Conservation (phyloP, 2,329 filamentous ascomycete genomes). For the Coniochaeta sp. region DNA sequence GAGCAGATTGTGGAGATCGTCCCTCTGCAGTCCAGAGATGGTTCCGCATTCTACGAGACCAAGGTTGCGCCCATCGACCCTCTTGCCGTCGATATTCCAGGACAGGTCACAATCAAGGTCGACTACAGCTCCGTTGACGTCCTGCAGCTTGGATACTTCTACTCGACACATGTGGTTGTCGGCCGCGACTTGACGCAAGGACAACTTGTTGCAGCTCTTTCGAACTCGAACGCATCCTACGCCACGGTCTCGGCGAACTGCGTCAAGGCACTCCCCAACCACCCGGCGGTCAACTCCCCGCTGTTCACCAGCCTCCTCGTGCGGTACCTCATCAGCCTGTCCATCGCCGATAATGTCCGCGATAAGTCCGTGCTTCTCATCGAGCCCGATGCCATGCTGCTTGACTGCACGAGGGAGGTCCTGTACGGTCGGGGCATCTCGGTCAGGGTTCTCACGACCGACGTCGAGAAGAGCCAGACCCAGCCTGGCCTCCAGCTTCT, state of each 20-base stretch:
- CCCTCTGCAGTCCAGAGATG: conserved; percentile 8
- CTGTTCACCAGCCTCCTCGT: conserved; percentile 16
- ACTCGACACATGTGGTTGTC: conserved; percentile 22
- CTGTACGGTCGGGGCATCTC: conserved; percentile 4
- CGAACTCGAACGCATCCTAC: conserved; percentile 26
- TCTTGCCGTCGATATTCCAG: conserved; percentile 2
- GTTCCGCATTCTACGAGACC: conserved; percentile 14
- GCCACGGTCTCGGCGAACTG: conserved; percentile 16
- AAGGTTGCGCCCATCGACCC: neutral
- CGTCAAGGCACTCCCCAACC: conserved; percentile 4
- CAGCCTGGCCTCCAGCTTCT: conserved; percentile 10
- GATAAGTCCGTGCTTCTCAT: conserved; percentile 21
- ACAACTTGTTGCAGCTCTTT: conserved; percentile 19
- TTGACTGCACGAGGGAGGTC: conserved; percentile 18
- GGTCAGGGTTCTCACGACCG: conserved; percentile 16
- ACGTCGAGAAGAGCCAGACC: conserved; percentile 2
- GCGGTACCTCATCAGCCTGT: conserved; percentile 16
- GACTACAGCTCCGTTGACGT: conserved; percentile 28
- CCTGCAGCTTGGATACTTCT: conserved; percentile 13
- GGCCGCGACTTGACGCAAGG: conserved; percentile 21
- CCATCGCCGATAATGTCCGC: conserved; percentile 7
- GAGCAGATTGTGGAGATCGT: conserved; percentile 22
- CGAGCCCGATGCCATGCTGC: conserved; percentile 23
- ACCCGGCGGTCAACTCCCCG: conserved; percentile 7
- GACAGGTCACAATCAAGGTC: conserved; percentile 18